A percentile compares a stretch with the other conserved stretches of the same genome.
Conservation (phyloP, 116 monocot species). For the Zostera marina region DNA sequence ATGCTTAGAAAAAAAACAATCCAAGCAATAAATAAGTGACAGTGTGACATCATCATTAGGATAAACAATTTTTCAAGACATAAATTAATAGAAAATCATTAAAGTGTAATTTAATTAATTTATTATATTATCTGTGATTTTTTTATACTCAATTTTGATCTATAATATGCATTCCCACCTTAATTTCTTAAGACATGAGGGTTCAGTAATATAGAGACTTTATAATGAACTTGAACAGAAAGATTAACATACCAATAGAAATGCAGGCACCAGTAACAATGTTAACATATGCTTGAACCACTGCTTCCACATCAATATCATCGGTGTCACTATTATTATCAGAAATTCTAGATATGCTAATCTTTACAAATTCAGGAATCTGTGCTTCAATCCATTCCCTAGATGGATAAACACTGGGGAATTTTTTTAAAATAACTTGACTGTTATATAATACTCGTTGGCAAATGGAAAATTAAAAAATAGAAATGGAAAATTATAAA, state of each 20-base stretch:
- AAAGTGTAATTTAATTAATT: background rate
- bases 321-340: constrained; percentile 35
- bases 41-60: background rate
- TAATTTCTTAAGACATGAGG: no score
- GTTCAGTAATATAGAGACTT: no score
- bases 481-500: background rate
- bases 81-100: background rate
- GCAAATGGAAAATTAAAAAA: background rate
- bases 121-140: no score
- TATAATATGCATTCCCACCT: no score
- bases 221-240: background rate
- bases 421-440: constrained; percentile 6
- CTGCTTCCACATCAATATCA: constrained; percentile 57
- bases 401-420: constrained; percentile 46
- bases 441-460: no score
- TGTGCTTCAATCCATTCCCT: constrained; percentile 78
- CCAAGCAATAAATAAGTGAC: no score
- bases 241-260: constrained; percentile 47
- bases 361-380: constrained; percentile 54
- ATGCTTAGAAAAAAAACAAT: no score
- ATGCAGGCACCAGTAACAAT: constrained; percentile 79
- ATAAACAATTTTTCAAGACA: background rate
- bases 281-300: constrained; percentile 83
- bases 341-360: constrained; percentile 20
- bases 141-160: no score